Base-by-base conservation (phyloP, 2,329 filamentous ascomycete species). In the Aspergillus jensenii region DNA sequence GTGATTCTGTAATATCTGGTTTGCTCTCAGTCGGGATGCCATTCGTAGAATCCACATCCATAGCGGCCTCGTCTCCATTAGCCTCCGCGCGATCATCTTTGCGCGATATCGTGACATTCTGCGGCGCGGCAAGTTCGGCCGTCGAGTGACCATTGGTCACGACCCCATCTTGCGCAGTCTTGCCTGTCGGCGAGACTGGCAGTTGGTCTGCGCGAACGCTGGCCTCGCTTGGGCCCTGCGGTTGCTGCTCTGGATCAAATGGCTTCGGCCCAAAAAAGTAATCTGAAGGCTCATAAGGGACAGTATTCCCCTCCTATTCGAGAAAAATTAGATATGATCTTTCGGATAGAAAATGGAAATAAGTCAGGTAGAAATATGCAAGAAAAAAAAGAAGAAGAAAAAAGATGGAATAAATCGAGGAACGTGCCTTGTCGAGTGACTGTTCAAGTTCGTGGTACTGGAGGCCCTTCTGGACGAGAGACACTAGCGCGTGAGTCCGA, bases 391-490 rank as follows among this genome's bases (percentile, higher is more conserved):
- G 39, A 59, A 56, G 58, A 55, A 27, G 46, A 48, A 21, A 39
- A 14, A 40, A 31, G 39, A n/a, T 15, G 11, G 54, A 48, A 47
- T 43, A 41, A 35, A 48, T 56, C 39, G 58, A 25, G 37, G 27
- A 62, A 71, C 73, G 54, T 79, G 75, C 79, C 77, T 79, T 76
- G 62, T 80, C 77, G 61, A 82, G 68, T 6, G 78, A 78, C 61
- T 78, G 71, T 60, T 81, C 78, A 47, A 82, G 71, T 61, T 82
- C 79, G 68, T 81, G 70, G 68, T 82, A 82, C 60, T 80, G 77
- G 45, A 89, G 74, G 55, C 86, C 86, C 68, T 87, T 85, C 67
- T 88, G 86, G 35, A 88, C 82, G 53, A 89, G 76, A 45, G 81
- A 79, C 46, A 88, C 78, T 58, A 89, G 77, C 39, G 84, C 82